Base-by-base conservation (phyloP, 495 filamentous ascomycete species). In the Paragyromitra xinjiangensis region DNA sequence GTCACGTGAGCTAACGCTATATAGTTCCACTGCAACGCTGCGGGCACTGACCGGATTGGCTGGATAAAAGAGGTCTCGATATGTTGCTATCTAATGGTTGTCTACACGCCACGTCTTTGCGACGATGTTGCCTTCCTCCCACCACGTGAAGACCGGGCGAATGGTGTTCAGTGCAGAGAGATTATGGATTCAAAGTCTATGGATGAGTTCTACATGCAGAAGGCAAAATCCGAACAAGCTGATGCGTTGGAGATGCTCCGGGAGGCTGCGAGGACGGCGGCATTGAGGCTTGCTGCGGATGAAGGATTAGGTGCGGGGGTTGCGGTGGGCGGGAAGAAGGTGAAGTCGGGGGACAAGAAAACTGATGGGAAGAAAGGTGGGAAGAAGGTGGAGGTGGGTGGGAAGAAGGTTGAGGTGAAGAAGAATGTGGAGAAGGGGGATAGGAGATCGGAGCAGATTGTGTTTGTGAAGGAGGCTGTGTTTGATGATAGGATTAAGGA, bases 41-140 rank as follows among this genome's bases (percentile, higher is more conserved):
- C 92, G 75, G 89, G 87, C 6, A 85, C 88, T 22, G 95, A 98
- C 83, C 90, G 91, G 7, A 98, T 98, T 76, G 92, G 91, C 58
- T 94, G 92, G 88, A 96, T 99, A 85, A 99, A 99, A 81, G 95
- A 99, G 82, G 87, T 97, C 4, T 91, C 91, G 8, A 98, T 94
- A 8, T 99, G 95, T 84, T 91, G 93, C 26, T 99, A 99, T 78
- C 85, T 98, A 53, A 97, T 99, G 93, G 89, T 97, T 0, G 90
- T 99, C 64, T 92, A 98, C 82, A 99, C 95, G 0, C 93, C 95
- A 2, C 89, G 95, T 1, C 89, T 99, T 56, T 99, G 95, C 84
- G 91, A 92, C 81, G 95, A 99, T 77, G 90, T 94, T 26, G 94
- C 95, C 6, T 99, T 99, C 84, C 86, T 93, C 50, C 94, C 95